Evolutionary conservation across 345 rosid genomes (phyloP).

Genomic region (Aquilaria yunnanensis): DNA sequence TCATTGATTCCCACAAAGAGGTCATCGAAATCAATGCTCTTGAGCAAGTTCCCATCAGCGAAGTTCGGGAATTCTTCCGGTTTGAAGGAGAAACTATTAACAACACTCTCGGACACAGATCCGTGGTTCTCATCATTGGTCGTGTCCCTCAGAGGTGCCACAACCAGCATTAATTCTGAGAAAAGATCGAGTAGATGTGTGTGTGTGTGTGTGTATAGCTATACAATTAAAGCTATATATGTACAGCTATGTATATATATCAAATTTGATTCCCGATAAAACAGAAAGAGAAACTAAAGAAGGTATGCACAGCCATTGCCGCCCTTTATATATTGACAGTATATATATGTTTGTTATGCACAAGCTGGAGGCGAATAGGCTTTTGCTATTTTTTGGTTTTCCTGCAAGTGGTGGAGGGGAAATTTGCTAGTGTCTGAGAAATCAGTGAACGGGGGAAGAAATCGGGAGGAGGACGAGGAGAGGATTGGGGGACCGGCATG

Average conservation of each 20-base stretch:
- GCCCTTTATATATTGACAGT: neutral
- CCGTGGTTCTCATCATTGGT: slow-evolving; percentile 34
- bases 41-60: slow-evolving; percentile 39
- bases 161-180: slow-evolving; percentile 38
- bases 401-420: slow-evolving; percentile 12
- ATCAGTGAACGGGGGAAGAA: neutral
- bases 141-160: slow-evolving; percentile 42
- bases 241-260: slow-evolving; percentile 13
- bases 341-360: too few relatives aligned
- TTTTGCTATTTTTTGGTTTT: neutral
- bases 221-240: neutral
- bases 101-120: slow-evolving; percentile 4
- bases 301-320: neutral
- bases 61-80: slow-evolving; percentile 29
- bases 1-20: slow-evolving; percentile 55
- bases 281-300: neutral
- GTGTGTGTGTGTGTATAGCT: neutral
- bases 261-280: too few relatives aligned
- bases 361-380: neutral
- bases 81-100: slow-evolving; percentile 23
- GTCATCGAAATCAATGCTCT: slow-evolving; percentile 72
- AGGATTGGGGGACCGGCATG: neutral
- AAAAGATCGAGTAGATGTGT: neutral
- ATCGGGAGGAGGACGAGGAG: neutral
- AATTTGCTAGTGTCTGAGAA: neutral